phyloP scores from a whole-genome alignment of 192 early-diverging fungal genomes.

The Umbelopsis isabellina region DNA sequence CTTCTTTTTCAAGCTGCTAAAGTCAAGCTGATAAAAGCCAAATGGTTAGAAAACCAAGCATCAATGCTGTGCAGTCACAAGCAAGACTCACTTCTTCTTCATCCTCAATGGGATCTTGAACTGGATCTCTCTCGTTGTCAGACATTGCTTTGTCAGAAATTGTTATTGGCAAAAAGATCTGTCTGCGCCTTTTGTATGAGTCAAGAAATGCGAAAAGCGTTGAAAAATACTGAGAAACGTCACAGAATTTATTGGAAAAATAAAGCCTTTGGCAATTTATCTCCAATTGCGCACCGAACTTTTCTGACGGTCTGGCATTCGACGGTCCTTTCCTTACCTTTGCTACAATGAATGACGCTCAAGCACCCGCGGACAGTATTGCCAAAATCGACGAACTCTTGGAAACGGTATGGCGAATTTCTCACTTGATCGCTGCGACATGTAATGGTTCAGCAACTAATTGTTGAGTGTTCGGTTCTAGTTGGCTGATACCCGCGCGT shows the following conservation, averaged over 20 bases:
- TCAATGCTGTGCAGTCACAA: neutral
- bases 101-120: slow-evolving; percentile 39
- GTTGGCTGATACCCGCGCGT: slow-evolving; percentile 12
- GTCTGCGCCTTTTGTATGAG: slow-evolving; percentile 13
- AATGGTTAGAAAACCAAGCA: neutral
- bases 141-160: slow-evolving; percentile 34
- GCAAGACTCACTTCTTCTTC: slow-evolving; percentile 30
- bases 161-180: slow-evolving; percentile 1
- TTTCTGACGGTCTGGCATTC: neutral
- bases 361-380: neutral
- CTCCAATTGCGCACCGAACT: neutral
- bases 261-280: neutral
- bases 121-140: slow-evolving; percentile 42
- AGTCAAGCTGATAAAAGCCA: slow-evolving; percentile 33
- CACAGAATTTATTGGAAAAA: neutral
- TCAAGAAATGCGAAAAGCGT: slow-evolving; percentile 15
- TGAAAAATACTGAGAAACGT: slow-evolving; percentile 3
- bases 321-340: neutral
- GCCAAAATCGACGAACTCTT: neutral
- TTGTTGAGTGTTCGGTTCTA: neutral
- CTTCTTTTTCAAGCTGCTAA: slow-evolving; percentile 60
- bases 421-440: neutral
- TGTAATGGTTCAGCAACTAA: neutral
- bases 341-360: slow-evolving; percentile 8
- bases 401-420: neutral